Conservation (phyloP, 2,329 filamentous ascomycete genomes). For the Allantophomopsis cytisporea region DNA sequence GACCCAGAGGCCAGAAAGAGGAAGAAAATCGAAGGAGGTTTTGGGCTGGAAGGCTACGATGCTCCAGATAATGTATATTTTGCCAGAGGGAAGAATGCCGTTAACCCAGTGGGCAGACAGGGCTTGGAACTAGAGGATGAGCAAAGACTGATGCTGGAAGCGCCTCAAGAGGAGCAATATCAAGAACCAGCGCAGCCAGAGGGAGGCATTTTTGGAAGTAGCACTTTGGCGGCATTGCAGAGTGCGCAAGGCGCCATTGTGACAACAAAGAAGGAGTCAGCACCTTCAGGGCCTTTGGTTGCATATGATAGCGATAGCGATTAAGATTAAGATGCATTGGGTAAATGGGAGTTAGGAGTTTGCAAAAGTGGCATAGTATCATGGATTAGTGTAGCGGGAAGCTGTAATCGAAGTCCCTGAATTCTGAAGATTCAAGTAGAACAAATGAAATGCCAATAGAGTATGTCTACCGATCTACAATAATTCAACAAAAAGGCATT, state of each 20-base stretch:
- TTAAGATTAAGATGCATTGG: conserved; percentile 29
- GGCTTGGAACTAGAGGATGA: conserved; percentile 53
- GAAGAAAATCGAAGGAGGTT: conserved; percentile 78
- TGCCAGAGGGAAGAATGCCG: conserved; percentile 59
- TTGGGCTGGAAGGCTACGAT: conserved; percentile 82
- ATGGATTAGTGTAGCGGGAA: too few species aligned
- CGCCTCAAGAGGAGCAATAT: conserved; percentile 27
- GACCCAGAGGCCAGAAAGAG: conserved; percentile 80
- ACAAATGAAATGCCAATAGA: too few species aligned
- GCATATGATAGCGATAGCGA: conserved; percentile 87
- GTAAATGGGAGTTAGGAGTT: too few species aligned
- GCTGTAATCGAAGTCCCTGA: too few species aligned
- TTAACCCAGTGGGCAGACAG: conserved; percentile 42
- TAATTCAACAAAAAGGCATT: too few species aligned
- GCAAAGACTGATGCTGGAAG: conserved; percentile 39
- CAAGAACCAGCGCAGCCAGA: conserved; percentile 24
- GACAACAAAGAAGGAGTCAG: conserved; percentile 25
- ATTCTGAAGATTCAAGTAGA: too few species aligned
- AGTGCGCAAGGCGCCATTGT: conserved; percentile 39
- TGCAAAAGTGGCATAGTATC: too few species aligned
- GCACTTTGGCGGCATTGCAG: conserved; percentile 68
- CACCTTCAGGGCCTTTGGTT: conserved; percentile 60
- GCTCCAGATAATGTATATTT: conserved; percentile 91
- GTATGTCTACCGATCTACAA: too few species aligned
- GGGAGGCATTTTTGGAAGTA: conserved; percentile 66